These are phyloP conservation scores for Beauveria medogensis DNA, from an alignment of 2,329 filamentous ascomycete genomes.

Conservation along the genomic window DNA sequence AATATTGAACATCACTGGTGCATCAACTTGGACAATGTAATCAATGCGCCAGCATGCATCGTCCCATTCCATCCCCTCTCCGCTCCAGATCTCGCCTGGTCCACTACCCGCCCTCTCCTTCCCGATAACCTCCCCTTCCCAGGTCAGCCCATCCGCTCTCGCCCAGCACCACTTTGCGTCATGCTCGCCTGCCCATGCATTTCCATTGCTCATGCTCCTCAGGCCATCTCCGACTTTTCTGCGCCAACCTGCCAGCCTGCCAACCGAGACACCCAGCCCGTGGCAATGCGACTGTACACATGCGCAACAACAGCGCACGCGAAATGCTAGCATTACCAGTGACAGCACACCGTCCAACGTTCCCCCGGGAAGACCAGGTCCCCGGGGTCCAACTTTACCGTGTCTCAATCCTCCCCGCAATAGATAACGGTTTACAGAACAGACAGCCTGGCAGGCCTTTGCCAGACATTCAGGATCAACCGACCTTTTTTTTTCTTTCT, in stretches of 20 bases:
- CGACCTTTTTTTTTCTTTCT: too few species aligned
- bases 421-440: too few species aligned
- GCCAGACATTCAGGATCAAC: too few species aligned
- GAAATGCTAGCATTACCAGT: too few species aligned
- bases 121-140: neutral
- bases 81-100: conserved; percentile 3
- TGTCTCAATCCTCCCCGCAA: neutral
- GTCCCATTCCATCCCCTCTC: neutral
- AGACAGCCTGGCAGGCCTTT: too few species aligned
- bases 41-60: neutral
- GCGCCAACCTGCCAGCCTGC: neutral
- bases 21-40: neutral
- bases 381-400: too few species aligned
- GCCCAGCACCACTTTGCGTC: conserved; percentile 5
- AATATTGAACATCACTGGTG: neutral
- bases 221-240: neutral
- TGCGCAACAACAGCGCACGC: too few species aligned
- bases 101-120: neutral
- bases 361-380: too few species aligned
- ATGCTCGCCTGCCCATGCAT: neutral
- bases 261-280: too few species aligned
- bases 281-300: too few species aligned
- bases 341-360: too few species aligned
- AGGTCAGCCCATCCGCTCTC: conserved; percentile 4
- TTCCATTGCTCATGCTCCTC: neutral